Conservation (phyloP, 2,329 filamentous ascomycete genomes). For the Xylariaceae sp. region DNA sequence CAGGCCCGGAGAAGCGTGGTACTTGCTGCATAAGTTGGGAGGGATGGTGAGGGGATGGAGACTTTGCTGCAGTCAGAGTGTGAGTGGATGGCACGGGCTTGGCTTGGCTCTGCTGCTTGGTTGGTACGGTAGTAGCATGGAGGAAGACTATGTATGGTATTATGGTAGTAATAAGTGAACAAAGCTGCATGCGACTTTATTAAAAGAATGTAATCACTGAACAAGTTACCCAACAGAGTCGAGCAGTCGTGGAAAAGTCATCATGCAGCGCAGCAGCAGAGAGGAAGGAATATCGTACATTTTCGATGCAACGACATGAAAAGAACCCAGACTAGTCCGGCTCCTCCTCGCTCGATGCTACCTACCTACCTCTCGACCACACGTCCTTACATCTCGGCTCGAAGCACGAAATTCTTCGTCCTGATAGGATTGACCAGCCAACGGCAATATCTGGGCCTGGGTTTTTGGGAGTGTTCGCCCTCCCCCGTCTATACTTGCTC, state of each 20-base stretch:
- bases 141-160: too few species aligned
- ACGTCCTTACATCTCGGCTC: too few species aligned
- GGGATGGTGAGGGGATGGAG: neutral
- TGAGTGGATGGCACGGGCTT: neutral
- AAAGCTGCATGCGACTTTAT: slow-evolving; percentile 4
- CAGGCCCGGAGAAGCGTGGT: slow-evolving; percentile 13
- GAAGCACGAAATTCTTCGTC: too few species aligned
- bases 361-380: neutral
- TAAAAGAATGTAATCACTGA: neutral
- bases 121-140: neutral
- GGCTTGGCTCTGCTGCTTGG: slow-evolving; percentile 7
- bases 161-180: neutral
- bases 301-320: neutral
- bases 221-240: too few species aligned
- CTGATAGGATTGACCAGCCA: neutral
- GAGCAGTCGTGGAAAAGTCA: neutral
- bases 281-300: neutral
- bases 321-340: slow-evolving; percentile 2
- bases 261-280: slow-evolving; percentile 1
- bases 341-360: slow-evolving; percentile 10
- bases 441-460: neutral
- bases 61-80: neutral
- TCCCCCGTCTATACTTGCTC: slow-evolving; percentile 6
- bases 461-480: neutral
- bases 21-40: slow-evolving; percentile 11